Evolutionary conservation across 352 stramenopile genomes (phyloP).

Genomic region (Albugo laibachii): DNA sequence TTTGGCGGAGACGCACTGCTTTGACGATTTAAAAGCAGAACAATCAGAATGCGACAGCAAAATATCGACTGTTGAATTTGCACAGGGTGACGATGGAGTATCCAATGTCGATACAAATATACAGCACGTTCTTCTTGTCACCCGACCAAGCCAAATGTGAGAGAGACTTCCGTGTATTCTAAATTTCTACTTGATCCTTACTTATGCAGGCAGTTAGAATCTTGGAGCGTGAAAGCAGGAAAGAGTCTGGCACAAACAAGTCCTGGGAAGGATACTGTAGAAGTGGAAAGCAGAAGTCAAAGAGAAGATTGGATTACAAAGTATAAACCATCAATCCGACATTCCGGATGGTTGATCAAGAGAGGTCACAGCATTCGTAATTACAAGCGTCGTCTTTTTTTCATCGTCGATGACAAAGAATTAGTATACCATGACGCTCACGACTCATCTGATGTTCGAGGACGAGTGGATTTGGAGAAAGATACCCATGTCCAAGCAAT

Average conservation of each 20-base stretch:
- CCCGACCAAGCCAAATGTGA: constrained; percentile 42
- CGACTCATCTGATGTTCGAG: constrained; percentile 52
- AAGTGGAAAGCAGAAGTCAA: constrained; percentile 6
- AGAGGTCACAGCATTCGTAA: constrained; percentile 50
- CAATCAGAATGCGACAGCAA: too few species aligned
- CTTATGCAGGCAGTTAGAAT: background rate
- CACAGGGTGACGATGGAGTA: too few species aligned
- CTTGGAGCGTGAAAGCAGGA: constrained; percentile 32
- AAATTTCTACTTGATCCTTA: constrained; percentile 1
- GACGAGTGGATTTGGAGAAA: constrained; percentile 43
- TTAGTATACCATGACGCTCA: constrained; percentile 74
- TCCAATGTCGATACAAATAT: too few species aligned
- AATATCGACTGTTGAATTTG: too few species aligned
- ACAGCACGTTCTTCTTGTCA: constrained; percentile 45
- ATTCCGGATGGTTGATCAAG: constrained; percentile 79
- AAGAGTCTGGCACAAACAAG: too few species aligned
- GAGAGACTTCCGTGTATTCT: constrained; percentile 1
- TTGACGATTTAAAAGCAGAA: too few species aligned
- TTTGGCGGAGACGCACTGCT: too few species aligned
- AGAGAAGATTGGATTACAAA: constrained; percentile 50
- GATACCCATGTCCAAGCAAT: constrained; percentile 43
- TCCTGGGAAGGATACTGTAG: too few species aligned
- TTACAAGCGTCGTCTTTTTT: constrained; percentile 76
- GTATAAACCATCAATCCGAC: constrained; percentile 63
- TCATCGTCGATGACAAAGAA: constrained; percentile 54